Evolutionary conservation across 208 protist species (phyloP), one percentile per base, ranked within the genome.

Genomic region (Naegleria gruberi): DNA sequence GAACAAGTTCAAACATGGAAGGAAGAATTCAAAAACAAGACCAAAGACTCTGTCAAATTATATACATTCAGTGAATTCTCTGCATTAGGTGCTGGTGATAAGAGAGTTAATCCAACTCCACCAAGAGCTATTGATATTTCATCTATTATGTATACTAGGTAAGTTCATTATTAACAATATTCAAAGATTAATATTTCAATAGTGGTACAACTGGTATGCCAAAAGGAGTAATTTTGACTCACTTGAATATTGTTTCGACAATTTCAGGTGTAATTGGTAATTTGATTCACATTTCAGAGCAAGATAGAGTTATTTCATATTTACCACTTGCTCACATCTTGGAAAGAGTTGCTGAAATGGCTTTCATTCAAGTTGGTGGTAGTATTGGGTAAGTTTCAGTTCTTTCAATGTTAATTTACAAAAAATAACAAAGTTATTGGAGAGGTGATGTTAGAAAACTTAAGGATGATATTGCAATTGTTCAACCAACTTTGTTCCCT

Each of bases 241-340:
- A 86, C 40, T 5, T 10, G 26, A 90, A 90, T 19, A 65, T 90
- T 74, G 41, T 65, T 42, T 34, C 51, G 10, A 44, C 37, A 40
- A 34, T 89, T 3, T 19, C 41, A 73, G 57, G 73, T 45, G 57
- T 46, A 23, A 10, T 34, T 15, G 10, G 19, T 46, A 47, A 47
- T 34, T 12, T 42, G 8, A 47, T 77, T 15, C 12, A 44, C 7
- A 82, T 73, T 37, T 55, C 26, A 84, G 40, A 91, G 26, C 23
- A 40, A 3, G 89, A 91, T 89, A 30, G 47, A 12, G 1, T 89
- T 4, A 12, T 92, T 8, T 30, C 23, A 42, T 90, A 90, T 40
- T 44, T 91, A 34, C 91, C 89, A 19, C 19, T 92, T 5, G 74
- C 90, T 77, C 89, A 92, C n/a, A 57, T 77, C 41, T 57, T 92